These are phyloP conservation scores for Rhizophagus sp. DNA, from an alignment of 192 early-diverging fungal genomes.

Conservation along the genomic window DNA sequence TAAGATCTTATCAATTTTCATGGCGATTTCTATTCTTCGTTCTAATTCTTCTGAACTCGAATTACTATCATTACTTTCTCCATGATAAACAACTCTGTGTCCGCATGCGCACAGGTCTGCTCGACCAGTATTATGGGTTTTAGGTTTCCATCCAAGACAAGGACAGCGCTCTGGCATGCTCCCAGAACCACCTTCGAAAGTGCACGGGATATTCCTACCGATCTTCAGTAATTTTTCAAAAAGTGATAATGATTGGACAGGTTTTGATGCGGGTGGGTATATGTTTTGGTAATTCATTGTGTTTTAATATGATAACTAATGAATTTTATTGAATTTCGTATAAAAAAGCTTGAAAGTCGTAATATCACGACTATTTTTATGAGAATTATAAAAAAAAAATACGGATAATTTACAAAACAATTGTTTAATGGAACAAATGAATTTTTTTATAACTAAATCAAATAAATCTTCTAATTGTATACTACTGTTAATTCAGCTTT, in stretches of 20 bases:
- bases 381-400: too few species aligned
- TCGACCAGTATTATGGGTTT: constrained; percentile 32
- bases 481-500: too few species aligned
- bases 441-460: too few species aligned
- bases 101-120: constrained; percentile 49
- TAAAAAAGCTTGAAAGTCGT: too few species aligned
- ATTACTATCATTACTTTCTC: constrained; percentile 34
- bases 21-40: constrained; percentile 48
- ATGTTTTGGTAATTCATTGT: too few species aligned
- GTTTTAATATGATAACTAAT: neutral
- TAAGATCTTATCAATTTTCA: constrained; percentile 49
- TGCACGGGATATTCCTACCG: constrained; percentile 50
- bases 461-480: too few species aligned
- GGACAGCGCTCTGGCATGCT: constrained; percentile 29
- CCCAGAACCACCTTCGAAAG: constrained; percentile 2
- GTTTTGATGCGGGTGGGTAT: constrained; percentile 44
- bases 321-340: too few species aligned
- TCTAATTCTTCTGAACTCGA: constrained; percentile 40
- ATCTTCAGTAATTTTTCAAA: constrained; percentile 51
- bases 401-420: too few species aligned
- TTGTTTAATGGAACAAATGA: too few species aligned
- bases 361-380: too few species aligned
- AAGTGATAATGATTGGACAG: constrained; percentile 33
- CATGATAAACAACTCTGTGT: constrained; percentile 48
- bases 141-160: constrained; percentile 56